phyloP scores from a whole-genome alignment of 2,329 filamentous ascomycete species.

The Elsinoe fawcettii region DNA sequence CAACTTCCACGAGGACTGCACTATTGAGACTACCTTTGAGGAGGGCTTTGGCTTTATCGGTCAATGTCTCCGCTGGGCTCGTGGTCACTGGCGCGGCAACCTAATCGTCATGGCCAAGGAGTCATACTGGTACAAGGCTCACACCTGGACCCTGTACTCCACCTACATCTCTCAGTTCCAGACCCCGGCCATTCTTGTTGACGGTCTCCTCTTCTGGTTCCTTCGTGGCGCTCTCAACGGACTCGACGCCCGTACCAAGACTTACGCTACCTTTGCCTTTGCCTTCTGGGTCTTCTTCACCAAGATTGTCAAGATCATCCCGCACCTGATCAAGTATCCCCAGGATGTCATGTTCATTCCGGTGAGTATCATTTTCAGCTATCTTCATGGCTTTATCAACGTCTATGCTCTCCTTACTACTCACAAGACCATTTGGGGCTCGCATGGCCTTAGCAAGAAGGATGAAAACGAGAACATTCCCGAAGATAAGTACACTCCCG shows the following conservation, averaged over 20 bases:
- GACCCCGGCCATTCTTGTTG: conserved; percentile 51
- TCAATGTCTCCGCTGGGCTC: conserved; percentile 51
- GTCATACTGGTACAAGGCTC: conserved; percentile 28
- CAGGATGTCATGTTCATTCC: conserved; percentile 46
- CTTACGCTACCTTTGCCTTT: conserved; percentile 17
- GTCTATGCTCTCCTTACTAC: conserved; percentile 47
- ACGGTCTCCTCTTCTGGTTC: conserved; percentile 36
- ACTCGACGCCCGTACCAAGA: background rate
- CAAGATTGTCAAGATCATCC: conserved; percentile 51
- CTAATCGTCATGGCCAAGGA: conserved; percentile 38
- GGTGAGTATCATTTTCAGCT: conserved; percentile 47
- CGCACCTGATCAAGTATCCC: conserved; percentile 47
- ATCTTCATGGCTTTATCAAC: conserved; percentile 52
- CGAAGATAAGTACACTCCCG: conserved; percentile 5
- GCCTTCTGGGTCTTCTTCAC: conserved; percentile 45
- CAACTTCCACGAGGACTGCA: conserved; percentile 43
- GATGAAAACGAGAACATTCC: background rate
- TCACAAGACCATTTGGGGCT: conserved; percentile 27
- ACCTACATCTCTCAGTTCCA: conserved; percentile 48
- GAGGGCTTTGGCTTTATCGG: conserved; percentile 42
- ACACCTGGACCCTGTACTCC: conserved; percentile 50
- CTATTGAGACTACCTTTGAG: conserved; percentile 49
- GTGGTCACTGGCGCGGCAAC: conserved; percentile 54
- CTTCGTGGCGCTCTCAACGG: conserved; percentile 25
- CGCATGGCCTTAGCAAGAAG: background rate